Base-by-base conservation (phyloP, 73 alveolate genomes). In the Blepharisma stoltei region DNA sequence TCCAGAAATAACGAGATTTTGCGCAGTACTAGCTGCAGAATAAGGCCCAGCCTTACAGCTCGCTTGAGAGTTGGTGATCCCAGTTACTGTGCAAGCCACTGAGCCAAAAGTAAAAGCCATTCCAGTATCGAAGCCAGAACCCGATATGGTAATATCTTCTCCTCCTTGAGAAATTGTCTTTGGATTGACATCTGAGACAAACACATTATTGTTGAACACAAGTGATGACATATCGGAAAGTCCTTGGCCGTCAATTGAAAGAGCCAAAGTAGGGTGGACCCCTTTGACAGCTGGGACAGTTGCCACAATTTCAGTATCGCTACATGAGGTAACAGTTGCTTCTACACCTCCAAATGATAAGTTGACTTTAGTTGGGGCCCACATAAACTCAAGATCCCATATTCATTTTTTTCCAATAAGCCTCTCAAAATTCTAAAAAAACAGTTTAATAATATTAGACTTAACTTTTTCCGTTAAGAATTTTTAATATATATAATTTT, bases 141-240 rank as follows among this genome's bases (percentile, higher is more conserved):
- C 73, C 0, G 14, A 1, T 14, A 60, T 60, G 14, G 14, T 38
- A 20, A 60, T 25, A 60, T 14, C 46, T 5, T 25, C 73, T 5
- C 73, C 73, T 1, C 48, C 73, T 60, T 60, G 14, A 60, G 73
- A 60, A 5, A 60, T 60, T 60, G 14, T 38, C 46, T 8, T 18
- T 18, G 73, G 73, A 20, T 9, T 20, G 49, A 5, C 73, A 60
- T 38, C 23, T n/a, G 23, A 0, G 0, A 60, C 46, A 20, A 9
- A 18, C 46, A 60, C 38, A n/a, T 60, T 14, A 60, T 60, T 60
- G 23, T n/a, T 25, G 23, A 60, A 60, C 18, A 14, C 45, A 25
- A 60, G 5, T 14, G 14, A 14, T n/a, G 46, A 2, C n/a, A 11
- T 60, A 32, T 32, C 41, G 2, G 49, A 1, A 60, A 60, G 14